Evolutionary conservation across 345 rosid genomes (phyloP), one percentile per base, ranked within the genome.

Genomic region (Moricandia moricandioides): DNA sequence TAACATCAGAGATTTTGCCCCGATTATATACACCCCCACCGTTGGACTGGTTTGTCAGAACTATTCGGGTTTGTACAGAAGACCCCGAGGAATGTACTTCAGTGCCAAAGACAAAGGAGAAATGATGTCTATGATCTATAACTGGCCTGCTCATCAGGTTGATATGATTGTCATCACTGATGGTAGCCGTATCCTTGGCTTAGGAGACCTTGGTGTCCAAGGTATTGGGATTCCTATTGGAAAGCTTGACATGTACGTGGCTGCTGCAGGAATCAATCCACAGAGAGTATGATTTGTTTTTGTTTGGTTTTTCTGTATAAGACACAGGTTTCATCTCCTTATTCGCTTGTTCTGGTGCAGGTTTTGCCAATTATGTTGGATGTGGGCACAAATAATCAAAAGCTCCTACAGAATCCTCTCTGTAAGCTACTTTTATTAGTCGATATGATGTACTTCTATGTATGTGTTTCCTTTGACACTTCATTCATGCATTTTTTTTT

Each of bases 61-160:
- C 74, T 95, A 92, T 83, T 95, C 99, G 2, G 99, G 99, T 37
- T 73, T 95, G 68, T 95, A 88, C 77, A 87, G 99, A 81, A 97
- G 99, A 14, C 99, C 99, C 0, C 88, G 97, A 74, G 99, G 99
- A 52, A 95, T 95, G 99, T 95, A 95, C 83, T 95, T 95, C 82
- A 90, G 99, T 79, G 99, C 97, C 31, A 92, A 89, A 86, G 99
- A 95, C 82, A 95, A 92, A 70, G 97, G 99, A 76, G 97, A 95
- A 83, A 95, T 95, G 99, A 90, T 92, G 98, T 95, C 99, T 39
- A 95, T 95, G 99, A 92, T 95, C 43, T 92, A 92, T 72, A 95
- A 92, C 66, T 95, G 99, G 97, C 99, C 99, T 62, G 83, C 90
- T 78, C 81, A 86, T 0, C 77, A 95, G 90, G 99, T 95, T 16